Evolutionary conservation across 2,329 filamentous ascomycete species (phyloP).

Genomic region (Cladosporium austrohemisphaericum): DNA sequence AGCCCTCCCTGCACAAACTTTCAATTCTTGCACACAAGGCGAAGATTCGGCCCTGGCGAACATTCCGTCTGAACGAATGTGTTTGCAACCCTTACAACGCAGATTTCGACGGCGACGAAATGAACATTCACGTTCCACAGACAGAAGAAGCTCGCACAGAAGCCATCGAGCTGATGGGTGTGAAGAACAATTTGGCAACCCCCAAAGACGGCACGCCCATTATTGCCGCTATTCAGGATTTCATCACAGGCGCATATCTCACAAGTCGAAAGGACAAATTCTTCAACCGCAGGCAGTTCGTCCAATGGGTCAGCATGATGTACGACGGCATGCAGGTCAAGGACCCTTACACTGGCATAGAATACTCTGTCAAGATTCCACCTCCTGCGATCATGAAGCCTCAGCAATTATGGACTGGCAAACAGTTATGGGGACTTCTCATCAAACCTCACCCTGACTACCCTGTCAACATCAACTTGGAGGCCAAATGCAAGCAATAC

Average conservation of each 20-base stretch:
- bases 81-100: constrained; percentile 98
- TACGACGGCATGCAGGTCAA: constrained; percentile 63
- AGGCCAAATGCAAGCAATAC: constrained; percentile 86
- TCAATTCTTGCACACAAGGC: constrained; percentile 96
- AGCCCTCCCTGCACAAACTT: constrained; percentile 95
- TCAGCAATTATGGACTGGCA: constrained; percentile 87
- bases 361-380: constrained; percentile 73
- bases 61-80: constrained; percentile 95
- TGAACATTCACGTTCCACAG: constrained; percentile 97
- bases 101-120: constrained; percentile 98
- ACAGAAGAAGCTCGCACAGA: constrained; percentile 95
- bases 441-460: constrained; percentile 85
- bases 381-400: constrained; percentile 84
- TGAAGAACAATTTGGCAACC: constrained; percentile 92
- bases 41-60: constrained; percentile 91
- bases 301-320: constrained; percentile 91
- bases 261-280: constrained; percentile 91
- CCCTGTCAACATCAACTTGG: constrained; percentile 81
- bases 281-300: constrained; percentile 82
- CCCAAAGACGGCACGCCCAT: constrained; percentile 98
- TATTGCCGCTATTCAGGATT: constrained; percentile 98
- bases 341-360: constrained; percentile 44
- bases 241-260: constrained; percentile 91
- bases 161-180: constrained; percentile 94
- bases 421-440: constrained; percentile 89